Evolutionary conservation across 2,329 filamentous ascomycete species (phyloP), one percentile per base, ranked within the genome.

Genomic region (Claviceps quebecensis): DNA sequence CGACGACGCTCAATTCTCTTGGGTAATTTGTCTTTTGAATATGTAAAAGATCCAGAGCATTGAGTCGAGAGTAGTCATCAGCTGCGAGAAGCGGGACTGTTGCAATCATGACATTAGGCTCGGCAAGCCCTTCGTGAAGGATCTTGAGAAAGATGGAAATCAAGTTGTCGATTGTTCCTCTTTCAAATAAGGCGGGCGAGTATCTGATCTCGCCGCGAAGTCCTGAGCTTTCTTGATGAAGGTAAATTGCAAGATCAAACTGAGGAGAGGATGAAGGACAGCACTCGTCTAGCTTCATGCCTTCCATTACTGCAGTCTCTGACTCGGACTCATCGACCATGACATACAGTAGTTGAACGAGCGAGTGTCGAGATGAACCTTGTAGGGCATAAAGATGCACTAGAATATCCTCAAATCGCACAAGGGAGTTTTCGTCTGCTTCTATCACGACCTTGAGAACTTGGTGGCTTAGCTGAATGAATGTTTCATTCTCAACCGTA

Each of bases 391-490:
- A 16, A 2, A 9, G 29, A 23, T 34, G 11, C 37, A 37, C 23
- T 1, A 52, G 17, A 37, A 43, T 23, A 13, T 39, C 26, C 16
- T 19, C 50, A 34, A 52, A 38, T 2, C n/a, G 16, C 13, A 48
- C 50, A 16, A 40, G 41, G 34, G 38, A 46, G 14, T 48, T 14
- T 8, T 4, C 11, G 17, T 49, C 46, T 1, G 11, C 37, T 19
- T 52, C 37, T 11, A 45, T 46, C 6, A 48, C 29, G 8, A n/a
- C 9, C 9, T 45, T 9, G 7, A 48, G 13, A 7, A 45, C 45
- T 6, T 39, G 8, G 40, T 48, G 45, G 11, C 45, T 48, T 13
- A 59, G 60, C 37, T 63, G 61, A 0, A 55, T 51, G 37, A 38
- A 38, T 14, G 37, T 38, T 36, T 46, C 23, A 29, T 47, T 23